Conservation (phyloP, 768 basidiomycete species). For the Lanmaoa pseudosensibilis region DNA sequence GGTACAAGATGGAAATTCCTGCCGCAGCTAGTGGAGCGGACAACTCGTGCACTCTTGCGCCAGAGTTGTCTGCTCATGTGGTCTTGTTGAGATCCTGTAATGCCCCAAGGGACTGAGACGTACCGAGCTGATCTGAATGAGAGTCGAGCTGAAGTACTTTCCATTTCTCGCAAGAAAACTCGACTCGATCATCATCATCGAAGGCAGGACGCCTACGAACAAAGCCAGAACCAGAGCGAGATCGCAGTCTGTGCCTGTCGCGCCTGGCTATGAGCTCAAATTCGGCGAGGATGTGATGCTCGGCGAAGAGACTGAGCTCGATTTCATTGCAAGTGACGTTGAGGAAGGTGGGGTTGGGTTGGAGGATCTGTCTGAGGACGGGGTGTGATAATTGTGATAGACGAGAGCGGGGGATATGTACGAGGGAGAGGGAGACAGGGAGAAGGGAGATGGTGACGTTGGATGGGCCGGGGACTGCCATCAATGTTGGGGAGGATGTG, state of each 20-base stretch:
- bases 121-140: conserved; percentile 69
- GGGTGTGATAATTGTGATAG: conserved; percentile 57
- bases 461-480: conserved; percentile 26
- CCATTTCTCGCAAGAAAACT: conserved; percentile 75
- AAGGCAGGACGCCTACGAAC: conserved; percentile 24
- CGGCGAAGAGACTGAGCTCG: conserved; percentile 75
- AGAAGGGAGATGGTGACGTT: conserved; percentile 67
- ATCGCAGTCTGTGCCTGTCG: conserved; percentile 50
- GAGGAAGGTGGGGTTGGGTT: conserved; percentile 64
- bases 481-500: conserved; percentile 17
- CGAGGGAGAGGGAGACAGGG: conserved; percentile 68
- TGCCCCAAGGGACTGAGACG: conserved; percentile 19
- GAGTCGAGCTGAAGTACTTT: conserved; percentile 80
- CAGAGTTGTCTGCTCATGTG: conserved; percentile 54
- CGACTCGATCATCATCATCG: conserved; percentile 49
- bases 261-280: conserved; percentile 61
- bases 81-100: conserved; percentile 5
- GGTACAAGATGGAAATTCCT: conserved; percentile 80
- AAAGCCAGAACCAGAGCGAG: conserved; percentile 40
- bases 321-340: conserved; percentile 78
- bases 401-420: conserved; percentile 73
- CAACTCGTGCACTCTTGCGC: conserved; percentile 71
- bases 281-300: conserved; percentile 53
- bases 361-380: conserved; percentile 67
- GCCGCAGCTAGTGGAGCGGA: conserved; percentile 74